Evolutionary conservation across 2,329 filamentous ascomycete species (phyloP).

Genomic region (Cryphonectria nitschkei): DNA sequence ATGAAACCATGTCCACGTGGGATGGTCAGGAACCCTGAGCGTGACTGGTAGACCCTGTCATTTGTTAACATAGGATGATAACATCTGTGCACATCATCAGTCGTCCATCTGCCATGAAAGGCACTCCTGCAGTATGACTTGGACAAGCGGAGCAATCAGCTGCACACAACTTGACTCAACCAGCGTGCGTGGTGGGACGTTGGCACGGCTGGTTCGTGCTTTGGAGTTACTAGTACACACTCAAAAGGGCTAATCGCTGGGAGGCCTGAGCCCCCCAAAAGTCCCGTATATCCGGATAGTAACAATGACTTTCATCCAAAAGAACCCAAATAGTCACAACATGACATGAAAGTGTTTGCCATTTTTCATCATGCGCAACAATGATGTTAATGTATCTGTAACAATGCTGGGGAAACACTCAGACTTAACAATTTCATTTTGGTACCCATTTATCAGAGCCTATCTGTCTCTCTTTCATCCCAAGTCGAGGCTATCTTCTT

Average conservation of each 20-base stretch:
- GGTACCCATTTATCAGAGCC: not conserved
- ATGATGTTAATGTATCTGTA: not conserved
- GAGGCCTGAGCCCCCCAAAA: not conserved
- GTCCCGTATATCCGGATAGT: not conserved
- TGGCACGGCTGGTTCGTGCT: not conserved
- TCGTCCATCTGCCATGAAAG: not conserved
- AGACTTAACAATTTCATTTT: not conserved
- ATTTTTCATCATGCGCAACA: not conserved
- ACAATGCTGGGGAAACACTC: not conserved
- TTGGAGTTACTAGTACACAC: not conserved
- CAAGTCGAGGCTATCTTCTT: not conserved
- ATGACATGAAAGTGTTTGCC: not conserved
- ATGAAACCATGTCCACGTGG: constrained; percentile 1
- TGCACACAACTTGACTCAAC: not conserved
- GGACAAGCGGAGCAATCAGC: not conserved
- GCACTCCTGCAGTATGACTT: not conserved
- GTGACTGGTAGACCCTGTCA: not conserved
- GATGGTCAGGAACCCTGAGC: not conserved
- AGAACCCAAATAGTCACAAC: not conserved
- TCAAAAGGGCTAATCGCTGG: not conserved
- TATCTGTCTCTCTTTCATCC: not conserved
- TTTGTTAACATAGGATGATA: not conserved
- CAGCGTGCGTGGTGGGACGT: not conserved
- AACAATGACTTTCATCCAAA: not conserved
- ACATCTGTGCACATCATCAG: not conserved